These are phyloP conservation scores for Verticillium nonalfalfae DNA, from an alignment of 2,329 filamentous ascomycete species.

Conservation along the genomic window DNA sequence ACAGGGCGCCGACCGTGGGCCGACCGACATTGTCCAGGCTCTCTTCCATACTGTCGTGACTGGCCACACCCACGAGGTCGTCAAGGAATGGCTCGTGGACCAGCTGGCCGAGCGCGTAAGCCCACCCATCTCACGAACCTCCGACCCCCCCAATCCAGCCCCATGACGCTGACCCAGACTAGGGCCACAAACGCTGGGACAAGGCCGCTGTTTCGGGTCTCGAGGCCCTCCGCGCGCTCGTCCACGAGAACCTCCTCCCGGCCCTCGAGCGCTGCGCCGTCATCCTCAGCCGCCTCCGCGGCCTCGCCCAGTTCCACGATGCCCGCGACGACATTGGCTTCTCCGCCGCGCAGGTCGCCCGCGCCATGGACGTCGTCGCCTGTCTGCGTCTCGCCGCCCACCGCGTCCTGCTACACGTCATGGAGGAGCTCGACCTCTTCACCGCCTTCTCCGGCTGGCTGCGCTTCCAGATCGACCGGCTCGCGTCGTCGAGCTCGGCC, in stretches of 20 bases:
- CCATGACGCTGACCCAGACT: conserved; percentile 8
- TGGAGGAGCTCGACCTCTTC: conserved; percentile 75
- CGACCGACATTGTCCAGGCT: conserved; percentile 60
- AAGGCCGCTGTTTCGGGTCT: conserved; percentile 76
- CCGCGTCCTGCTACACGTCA: conserved; percentile 62
- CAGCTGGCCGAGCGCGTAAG: conserved; percentile 71
- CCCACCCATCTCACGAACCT: conserved; percentile 2
- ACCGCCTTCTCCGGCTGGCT: conserved; percentile 77
- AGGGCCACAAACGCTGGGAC: conserved; percentile 95
- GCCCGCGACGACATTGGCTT: conserved; percentile 61
- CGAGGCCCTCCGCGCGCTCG: conserved; percentile 66
- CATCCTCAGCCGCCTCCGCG: conserved; percentile 74
- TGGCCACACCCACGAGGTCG: conserved; percentile 66
- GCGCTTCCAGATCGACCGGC: conserved; percentile 72
- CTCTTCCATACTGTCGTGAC: conserved; percentile 81
- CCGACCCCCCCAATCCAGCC: background rate
- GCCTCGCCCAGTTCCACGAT: conserved; percentile 75
- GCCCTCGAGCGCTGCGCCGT: conserved; percentile 78
- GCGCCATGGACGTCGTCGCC: conserved; percentile 63
- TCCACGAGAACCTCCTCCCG: conserved; percentile 84
- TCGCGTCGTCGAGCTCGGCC: conserved; percentile 55
- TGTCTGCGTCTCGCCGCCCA: conserved; percentile 72
- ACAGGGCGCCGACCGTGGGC: conserved; percentile 50
- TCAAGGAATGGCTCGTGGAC: conserved; percentile 86
- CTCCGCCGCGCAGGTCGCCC: conserved; percentile 54